phyloP scores from a whole-genome alignment of 768 basidiomycete genomes.

The Trametes elegans region DNA sequence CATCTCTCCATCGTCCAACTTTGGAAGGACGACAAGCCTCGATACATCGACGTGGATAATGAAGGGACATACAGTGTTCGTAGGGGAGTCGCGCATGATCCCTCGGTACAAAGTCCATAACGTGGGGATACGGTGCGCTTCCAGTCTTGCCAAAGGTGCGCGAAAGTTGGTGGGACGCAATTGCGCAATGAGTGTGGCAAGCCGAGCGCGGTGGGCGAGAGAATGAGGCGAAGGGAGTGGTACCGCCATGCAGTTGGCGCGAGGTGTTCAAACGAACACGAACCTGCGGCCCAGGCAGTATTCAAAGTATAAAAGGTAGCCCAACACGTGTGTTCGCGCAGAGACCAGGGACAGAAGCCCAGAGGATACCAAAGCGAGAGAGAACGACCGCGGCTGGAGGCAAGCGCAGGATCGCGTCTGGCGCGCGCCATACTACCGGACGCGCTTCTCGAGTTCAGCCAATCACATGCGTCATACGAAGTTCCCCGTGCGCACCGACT shows the following conservation, averaged over 20 bases:
- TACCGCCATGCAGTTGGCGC: slow-evolving; percentile 4
- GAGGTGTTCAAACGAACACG: not conserved
- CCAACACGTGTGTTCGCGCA: too few species aligned
- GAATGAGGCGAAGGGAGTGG: slow-evolving; percentile 10
- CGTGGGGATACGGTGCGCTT: slow-evolving; percentile 74
- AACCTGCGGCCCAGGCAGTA: not conserved
- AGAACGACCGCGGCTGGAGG: too few species aligned
- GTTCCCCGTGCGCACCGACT: too few species aligned
- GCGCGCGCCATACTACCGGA: too few species aligned
- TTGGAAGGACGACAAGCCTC: too few species aligned
- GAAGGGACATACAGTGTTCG: slow-evolving; percentile 45
- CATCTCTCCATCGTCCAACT: too few species aligned
- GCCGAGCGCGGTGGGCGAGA: slow-evolving; percentile 47
- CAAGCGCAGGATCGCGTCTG: too few species aligned
- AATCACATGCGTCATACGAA: too few species aligned
- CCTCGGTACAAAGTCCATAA: slow-evolving; percentile 76
- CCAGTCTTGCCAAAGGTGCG: slow-evolving; percentile 65
- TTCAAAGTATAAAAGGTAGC: not conserved
- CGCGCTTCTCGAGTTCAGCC: too few species aligned
- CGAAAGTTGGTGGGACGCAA: slow-evolving; percentile 58
- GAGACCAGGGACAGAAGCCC: too few species aligned
- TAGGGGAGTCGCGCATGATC: slow-evolving; percentile 54
- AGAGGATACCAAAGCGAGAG: too few species aligned
- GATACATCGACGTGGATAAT: not conserved
- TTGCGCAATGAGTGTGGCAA: slow-evolving; percentile 52